Percentiles rank a stretch among this genome's conserved stretches.
Conservation (phyloP, 331 rosid species). For the Rhamnella rubrinervis region DNA sequence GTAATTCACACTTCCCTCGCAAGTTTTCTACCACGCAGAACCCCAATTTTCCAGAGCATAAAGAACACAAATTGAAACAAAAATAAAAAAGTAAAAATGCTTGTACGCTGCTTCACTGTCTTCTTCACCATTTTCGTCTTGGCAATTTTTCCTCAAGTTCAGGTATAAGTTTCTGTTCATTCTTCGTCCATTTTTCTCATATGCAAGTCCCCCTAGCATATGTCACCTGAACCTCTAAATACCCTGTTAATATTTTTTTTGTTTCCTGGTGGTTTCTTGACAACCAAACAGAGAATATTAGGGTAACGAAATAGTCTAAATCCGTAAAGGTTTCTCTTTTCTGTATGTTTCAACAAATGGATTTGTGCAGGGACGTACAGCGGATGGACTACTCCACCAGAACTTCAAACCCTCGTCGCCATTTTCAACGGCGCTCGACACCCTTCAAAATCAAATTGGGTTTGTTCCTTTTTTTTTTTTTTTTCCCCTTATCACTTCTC, state of each 20-base stretch:
- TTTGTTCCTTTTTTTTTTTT: not conserved
- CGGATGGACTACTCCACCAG: constrained; percentile 3
- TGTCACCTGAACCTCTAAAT: not conserved
- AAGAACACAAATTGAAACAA: not conserved
- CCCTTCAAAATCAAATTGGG: constrained; percentile 64
- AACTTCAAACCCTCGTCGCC: constrained; percentile 39
- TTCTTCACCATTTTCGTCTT: constrained; percentile 36
- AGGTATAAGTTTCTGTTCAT: constrained; percentile 18
- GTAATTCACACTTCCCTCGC: too few species aligned
- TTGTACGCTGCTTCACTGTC: constrained; percentile 27
- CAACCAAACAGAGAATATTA: not conserved
- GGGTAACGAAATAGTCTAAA: not conserved
- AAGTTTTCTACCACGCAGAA: not conserved
- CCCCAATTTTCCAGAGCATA: not conserved
- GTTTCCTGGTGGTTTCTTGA: not conserved
- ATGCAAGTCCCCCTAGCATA: too few species aligned
- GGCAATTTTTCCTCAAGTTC: constrained; percentile 22
- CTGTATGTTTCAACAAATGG: not conserved
- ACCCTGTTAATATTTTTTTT: not conserved
- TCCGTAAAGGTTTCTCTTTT: not conserved
- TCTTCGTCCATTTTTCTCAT: not conserved
- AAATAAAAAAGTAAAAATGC: constrained; percentile 30
- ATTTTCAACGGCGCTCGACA: constrained; percentile 51
- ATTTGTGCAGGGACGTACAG: constrained; percentile 34
- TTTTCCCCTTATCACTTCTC: not conserved